phyloP scores from a whole-genome alignment of 73 alveolate species.

The Breviolum minutum region DNA sequence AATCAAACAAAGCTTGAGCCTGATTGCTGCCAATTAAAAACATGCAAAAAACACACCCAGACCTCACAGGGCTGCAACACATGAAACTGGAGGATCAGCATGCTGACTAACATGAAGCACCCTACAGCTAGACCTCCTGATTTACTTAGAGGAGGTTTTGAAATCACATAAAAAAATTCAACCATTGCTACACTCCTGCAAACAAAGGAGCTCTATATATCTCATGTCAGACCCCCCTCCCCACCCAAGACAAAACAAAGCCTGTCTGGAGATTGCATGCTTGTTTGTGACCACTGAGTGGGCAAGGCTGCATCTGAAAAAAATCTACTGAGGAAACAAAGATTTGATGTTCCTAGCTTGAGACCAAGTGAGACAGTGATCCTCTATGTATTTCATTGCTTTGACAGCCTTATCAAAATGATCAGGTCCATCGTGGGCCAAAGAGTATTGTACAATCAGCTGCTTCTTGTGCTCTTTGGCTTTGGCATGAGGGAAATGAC shows the following conservation, averaged over 20 bases:
- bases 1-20: background rate
- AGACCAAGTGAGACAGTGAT: background rate
- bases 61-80: background rate
- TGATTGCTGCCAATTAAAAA: conserved; percentile 1
- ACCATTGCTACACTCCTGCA: conserved; percentile 1
- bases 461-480: background rate
- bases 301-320: background rate
- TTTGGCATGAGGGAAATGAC: background rate
- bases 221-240: background rate
- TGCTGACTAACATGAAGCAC: background rate
- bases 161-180: background rate
- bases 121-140: background rate
- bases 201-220: background rate
- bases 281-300: background rate
- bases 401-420: background rate
- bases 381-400: background rate
- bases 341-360: background rate
- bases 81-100: background rate
- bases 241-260: background rate
- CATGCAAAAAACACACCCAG: background rate
- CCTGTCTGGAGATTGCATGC: background rate
- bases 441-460: background rate
- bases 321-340: background rate
- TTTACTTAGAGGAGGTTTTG: background rate
- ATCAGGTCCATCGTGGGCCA: background rate